Conservation (phyloP, 371 early-diverging fungal species). For the Mortierella sp. region DNA sequence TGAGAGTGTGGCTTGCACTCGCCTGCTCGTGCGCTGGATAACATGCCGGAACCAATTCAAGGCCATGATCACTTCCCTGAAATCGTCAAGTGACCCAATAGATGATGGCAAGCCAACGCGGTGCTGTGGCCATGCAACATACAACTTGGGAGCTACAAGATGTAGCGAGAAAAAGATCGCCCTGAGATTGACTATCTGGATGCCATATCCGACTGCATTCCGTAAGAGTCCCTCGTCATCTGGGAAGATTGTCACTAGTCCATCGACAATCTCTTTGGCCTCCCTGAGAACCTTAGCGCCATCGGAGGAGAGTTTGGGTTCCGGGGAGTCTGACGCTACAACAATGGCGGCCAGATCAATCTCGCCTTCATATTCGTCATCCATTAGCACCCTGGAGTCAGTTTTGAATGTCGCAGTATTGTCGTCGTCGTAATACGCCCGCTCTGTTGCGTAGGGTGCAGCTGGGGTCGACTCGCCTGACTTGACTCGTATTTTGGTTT, state of each 20-base stretch:
- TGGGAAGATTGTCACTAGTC: neutral
- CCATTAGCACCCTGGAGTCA: no score
- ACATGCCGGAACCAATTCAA: neutral
- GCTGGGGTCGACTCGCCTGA: no score
- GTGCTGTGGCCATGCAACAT: neutral
- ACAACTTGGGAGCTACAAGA: neutral
- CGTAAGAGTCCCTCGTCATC: neutral
- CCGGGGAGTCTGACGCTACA: neutral
- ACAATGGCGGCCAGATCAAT: neutral
- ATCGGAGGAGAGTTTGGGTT: neutral
- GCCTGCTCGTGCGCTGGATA: no score
- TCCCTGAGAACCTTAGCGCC: neutral
- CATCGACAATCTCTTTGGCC: neutral
- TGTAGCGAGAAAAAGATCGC: neutral
- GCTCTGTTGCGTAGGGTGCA: no score
- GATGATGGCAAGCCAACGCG: neutral
- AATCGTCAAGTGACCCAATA: neutral
- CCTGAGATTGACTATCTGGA: neutral
- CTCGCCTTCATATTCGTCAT: neutral
- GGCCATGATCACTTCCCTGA: neutral
- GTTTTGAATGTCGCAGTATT: no score
- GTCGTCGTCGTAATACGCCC: no score
- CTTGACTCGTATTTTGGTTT: no score
- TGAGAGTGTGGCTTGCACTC: no score
- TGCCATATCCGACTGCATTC: neutral